Base-by-base conservation (phyloP, 768 basidiomycete species). In the Termitomyces sp. region DNA sequence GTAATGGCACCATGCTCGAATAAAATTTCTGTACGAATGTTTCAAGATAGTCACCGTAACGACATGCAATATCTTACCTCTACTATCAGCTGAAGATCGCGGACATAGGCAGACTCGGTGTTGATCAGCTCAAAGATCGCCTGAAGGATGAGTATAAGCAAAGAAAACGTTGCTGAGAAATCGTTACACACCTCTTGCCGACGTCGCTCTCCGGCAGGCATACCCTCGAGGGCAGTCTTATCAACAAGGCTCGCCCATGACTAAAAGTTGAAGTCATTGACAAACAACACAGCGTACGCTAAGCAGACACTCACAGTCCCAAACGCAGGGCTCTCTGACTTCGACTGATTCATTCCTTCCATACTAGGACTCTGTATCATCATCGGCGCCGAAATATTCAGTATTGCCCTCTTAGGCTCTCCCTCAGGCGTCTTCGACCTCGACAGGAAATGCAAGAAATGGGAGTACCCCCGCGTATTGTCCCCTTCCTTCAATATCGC, bases 231-330 rank as follows among this genome's bases (percentile, higher is more conserved):
- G 0, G 91, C 93, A 34, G 86, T 83, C 62, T 86, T 86, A 65
- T 97, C 91, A 0, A 98, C 88, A 50, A 98, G 74, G 69, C 94
- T 96, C 8, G 92, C 87, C 96, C 96, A 98, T 0, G 93, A 94
- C 83, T 94, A 14, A 51, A 24, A 59, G 44, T 32, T 37, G 36
- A 40, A 49, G 48, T 40, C 43, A 52, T 36, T 27, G 55, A 51
- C 27, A 37, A 45, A 49, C 9, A 40, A 30, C 39, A 16, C 22
- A 32, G 57, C 26, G 59, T 32, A 54, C 62, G 55, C n/a, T 33
- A 14, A 20, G 18, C 42, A 57, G 55, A 52, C 73, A 79, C 57
- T 66, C 46, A 89, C 89, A 57, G 79, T 82, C 36, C 89, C 88
- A 68, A 94, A 93, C 5, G 79, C 81, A 5, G 87, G 82, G 67